A percentile compares a stretch with the other conserved stretches of the same genome.
phyloP scores from a whole-genome alignment of 2,329 filamentous ascomycete genomes.

The Ambrosiella beaveri region DNA sequence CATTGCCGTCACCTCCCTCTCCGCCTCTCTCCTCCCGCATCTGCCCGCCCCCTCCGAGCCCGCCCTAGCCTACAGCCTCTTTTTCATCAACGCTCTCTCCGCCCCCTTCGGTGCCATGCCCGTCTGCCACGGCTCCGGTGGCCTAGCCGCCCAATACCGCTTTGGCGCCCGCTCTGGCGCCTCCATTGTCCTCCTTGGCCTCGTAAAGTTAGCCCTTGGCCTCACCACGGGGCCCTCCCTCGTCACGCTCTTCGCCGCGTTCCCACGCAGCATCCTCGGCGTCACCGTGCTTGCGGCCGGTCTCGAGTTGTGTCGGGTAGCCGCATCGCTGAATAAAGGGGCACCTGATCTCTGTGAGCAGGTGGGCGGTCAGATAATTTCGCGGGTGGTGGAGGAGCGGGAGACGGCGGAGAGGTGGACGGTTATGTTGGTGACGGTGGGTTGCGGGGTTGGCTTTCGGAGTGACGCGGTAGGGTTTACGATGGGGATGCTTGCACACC shows the following conservation, averaged over 20 bases:
- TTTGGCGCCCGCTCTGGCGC: constrained; percentile 83
- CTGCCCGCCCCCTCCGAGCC: constrained; percentile 54
- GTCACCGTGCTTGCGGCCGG: constrained; percentile 84
- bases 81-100: constrained; percentile 63
- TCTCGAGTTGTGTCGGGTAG: constrained; percentile 71
- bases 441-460: constrained; percentile 64
- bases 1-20: constrained; percentile 68
- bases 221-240: constrained; percentile 58
- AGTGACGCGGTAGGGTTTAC: constrained; percentile 82
- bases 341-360: constrained; percentile 31
- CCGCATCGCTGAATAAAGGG: constrained; percentile 64
- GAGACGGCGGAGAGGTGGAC: constrained; percentile 65
- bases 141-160: constrained; percentile 74
- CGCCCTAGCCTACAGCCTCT: constrained; percentile 63
- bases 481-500: constrained; percentile 65
- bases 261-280: constrained; percentile 62
- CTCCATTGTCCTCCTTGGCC: constrained; percentile 62
- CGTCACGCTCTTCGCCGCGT: constrained; percentile 50
- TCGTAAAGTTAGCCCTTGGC: constrained; percentile 59
- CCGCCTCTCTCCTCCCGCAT: constrained; percentile 57
- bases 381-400: constrained; percentile 39
- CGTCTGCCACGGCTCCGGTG: constrained; percentile 82
- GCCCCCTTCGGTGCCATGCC: constrained; percentile 95
- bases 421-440: constrained; percentile 79
- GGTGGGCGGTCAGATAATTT: constrained; percentile 16